phyloP scores from a whole-genome alignment of 176 grass and related monocot genomes.

The Tillandsia leiboldiana region DNA sequence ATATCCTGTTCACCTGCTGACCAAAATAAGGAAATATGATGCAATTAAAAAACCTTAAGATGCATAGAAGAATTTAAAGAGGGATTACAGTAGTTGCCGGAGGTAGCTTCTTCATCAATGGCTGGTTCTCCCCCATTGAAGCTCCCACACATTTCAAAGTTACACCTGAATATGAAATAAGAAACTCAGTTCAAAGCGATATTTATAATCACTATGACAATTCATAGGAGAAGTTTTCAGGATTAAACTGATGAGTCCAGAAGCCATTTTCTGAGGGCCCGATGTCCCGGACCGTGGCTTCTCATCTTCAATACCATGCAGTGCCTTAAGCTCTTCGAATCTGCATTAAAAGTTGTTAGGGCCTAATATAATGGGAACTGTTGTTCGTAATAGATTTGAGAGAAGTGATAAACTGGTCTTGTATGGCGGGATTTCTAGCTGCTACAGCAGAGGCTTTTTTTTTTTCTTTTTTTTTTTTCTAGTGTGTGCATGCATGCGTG shows the following conservation, averaged over 20 bases:
- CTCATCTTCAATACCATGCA: constrained; percentile 87
- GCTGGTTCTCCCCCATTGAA: constrained; percentile 83
- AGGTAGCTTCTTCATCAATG: constrained; percentile 75
- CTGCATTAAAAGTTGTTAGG: constrained; percentile 28
- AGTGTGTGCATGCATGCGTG: too few relatives aligned
- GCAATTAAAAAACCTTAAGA: not conserved
- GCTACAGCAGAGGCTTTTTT: not conserved
- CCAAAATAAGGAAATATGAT: not conserved
- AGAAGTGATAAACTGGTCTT: not conserved
- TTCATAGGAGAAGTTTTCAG: not conserved
- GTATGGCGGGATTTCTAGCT: not conserved
- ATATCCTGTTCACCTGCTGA: not conserved
- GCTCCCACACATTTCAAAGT: constrained; percentile 92
- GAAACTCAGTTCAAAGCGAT: not conserved
- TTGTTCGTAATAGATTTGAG: not conserved
- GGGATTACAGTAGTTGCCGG: constrained; percentile 58
- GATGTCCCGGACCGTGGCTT: constrained; percentile 41
- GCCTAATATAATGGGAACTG: not conserved
- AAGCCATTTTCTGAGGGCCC: constrained; percentile 75
- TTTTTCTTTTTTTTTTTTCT: too few relatives aligned
- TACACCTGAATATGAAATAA: constrained; percentile 34
- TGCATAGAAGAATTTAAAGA: not conserved
- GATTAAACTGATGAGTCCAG: constrained; percentile 67
- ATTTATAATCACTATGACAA: not conserved
- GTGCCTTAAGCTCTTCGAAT: constrained; percentile 59